Percentiles rank a stretch among this genome's conserved stretches.
Conservation (phyloP, 768 basidiomycete genomes). For the Lentinula guzmanii region DNA sequence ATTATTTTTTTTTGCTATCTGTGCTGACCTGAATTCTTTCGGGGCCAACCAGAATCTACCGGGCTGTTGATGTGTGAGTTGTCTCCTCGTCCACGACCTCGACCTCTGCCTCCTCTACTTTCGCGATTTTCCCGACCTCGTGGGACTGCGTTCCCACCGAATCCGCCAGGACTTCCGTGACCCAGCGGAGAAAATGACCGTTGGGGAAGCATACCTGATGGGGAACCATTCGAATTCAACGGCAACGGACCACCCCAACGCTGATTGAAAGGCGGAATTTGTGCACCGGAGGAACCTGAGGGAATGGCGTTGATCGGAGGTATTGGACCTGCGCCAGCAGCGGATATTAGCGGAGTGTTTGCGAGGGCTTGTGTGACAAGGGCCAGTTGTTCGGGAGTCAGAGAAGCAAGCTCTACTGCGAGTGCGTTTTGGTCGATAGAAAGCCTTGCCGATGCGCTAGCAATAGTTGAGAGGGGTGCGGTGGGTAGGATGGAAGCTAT, state of each 20-base stretch:
- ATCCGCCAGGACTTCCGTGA: constrained; percentile 20
- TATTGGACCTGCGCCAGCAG: constrained; percentile 7
- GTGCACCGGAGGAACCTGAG: constrained; percentile 9
- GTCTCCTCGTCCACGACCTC: constrained; percentile 15
- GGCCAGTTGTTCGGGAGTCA: constrained; percentile 75
- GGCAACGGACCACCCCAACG: constrained; percentile 10
- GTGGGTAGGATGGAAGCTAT: constrained; percentile 9
- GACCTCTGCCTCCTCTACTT: constrained; percentile 22
- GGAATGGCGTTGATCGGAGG: constrained; percentile 1
- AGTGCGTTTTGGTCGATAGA: constrained; percentile 44
- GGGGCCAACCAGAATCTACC: constrained; percentile 54
- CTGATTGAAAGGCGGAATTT: constrained; percentile 5
- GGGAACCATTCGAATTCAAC: constrained; percentile 14
- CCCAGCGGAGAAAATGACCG: constrained; percentile 20
- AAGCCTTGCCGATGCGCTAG: constrained; percentile 22
- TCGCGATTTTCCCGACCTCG: constrained; percentile 29
- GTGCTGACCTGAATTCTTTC: constrained; percentile 21
- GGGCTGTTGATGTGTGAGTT: constrained; percentile 30
- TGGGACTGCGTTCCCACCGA: constrained; percentile 12
- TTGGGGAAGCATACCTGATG: constrained; percentile 15
- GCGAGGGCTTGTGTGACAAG: constrained; percentile 54
- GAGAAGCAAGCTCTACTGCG: constrained; percentile 64
- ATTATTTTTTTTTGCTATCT: not conserved
- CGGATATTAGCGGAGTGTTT: constrained; percentile 25
- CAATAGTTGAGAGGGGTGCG: constrained; percentile 10